Percentiles rank a stretch among this genome's conserved stretches.
Conservation (phyloP, 352 stramenopile species). For the Phytopythium litorale region DNA sequence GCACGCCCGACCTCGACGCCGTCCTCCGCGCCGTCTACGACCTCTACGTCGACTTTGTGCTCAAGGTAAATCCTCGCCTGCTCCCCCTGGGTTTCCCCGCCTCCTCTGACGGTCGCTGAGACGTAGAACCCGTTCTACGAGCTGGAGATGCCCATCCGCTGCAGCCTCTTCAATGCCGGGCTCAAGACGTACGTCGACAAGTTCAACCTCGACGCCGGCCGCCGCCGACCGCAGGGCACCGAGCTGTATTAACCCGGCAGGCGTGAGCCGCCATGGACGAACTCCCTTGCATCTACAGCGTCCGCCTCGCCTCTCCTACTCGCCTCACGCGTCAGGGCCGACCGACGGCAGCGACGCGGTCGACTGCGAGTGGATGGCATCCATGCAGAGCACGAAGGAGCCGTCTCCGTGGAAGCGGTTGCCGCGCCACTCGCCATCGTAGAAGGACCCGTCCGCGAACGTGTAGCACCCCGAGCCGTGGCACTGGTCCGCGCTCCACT, state of each 20-base stretch:
- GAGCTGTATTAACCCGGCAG: slow-evolving; percentile 2
- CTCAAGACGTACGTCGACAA: slow-evolving; percentile 88
- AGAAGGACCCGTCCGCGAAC: slow-evolving; percentile 75
- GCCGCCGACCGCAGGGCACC: slow-evolving; percentile 41
- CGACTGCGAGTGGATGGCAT: slow-evolving; percentile 15
- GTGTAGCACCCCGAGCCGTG: slow-evolving; percentile 75
- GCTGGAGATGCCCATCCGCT: slow-evolving; percentile 94
- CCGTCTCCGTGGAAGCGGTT: slow-evolving; percentile 74
- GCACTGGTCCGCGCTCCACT: slow-evolving; percentile 76
- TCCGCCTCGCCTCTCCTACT: not conserved
- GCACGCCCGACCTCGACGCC: slow-evolving; percentile 78
- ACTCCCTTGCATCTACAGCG: not conserved
- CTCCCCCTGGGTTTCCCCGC: not conserved
- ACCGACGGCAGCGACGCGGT: not conserved
- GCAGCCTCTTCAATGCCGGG: slow-evolving; percentile 88
- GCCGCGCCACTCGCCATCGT: slow-evolving; percentile 77
- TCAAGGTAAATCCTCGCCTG: slow-evolving; percentile 68
- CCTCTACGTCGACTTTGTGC: slow-evolving; percentile 94
- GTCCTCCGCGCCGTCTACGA: slow-evolving; percentile 90
- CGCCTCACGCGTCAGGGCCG: not conserved
- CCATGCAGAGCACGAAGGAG: slow-evolving; percentile 49
- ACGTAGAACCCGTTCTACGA: slow-evolving; percentile 94
- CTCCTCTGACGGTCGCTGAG: not conserved
- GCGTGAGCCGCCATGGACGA: not conserved
- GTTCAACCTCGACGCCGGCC: slow-evolving; percentile 66